Evolutionary conservation across 2,329 filamentous ascomycete genomes (phyloP), one percentile per base, ranked within the genome.

Genomic region (Diaporthe ampelina): DNA sequence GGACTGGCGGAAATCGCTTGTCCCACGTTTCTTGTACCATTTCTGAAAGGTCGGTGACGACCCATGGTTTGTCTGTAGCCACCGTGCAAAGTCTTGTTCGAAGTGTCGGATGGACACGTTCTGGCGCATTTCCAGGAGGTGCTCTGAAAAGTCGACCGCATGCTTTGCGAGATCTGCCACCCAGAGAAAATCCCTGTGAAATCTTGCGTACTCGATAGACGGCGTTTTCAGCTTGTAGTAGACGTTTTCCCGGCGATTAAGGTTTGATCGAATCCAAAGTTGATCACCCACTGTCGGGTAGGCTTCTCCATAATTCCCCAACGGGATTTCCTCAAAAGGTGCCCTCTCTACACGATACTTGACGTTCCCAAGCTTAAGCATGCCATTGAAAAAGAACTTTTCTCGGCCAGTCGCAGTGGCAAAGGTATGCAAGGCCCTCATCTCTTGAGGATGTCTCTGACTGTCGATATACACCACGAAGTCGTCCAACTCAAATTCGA

Each of bases 101-200:
- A 97, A 95, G 69, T 91, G 83, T 4, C 83, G 72, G 0, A 95
- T 84, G 0, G 82, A 81, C 1, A 93, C 87, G 1, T 79, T 79
- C 0, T 77, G 78, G 0, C 77, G 65, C 17, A 76, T 75, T 17
- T 81, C 77, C 3, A 80, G 77, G 74, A 85, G 81, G 13, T 80
- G 67, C 4, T 82, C 80, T 63, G 93, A 84, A 77, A 89, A 97
- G 76, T 95, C 92, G 1, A 95, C 86, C 32, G 93, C 88, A 78
- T 95, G 91, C 79, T 95, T 96, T 0, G 89, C 87, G 0, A 97
- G 84, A 70, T 93, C 88, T 0, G 91, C 92, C 0, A 95, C 82
- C 94, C 94, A 97, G 0, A 91, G 74, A 75, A 95, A 96, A 0
- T 90, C 87, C 0, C 82, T 65, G 74, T 92, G 88, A 77, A 92